phyloP scores from a whole-genome alignment of 148 eudicot species.

The Chenopodium quinoa region DNA sequence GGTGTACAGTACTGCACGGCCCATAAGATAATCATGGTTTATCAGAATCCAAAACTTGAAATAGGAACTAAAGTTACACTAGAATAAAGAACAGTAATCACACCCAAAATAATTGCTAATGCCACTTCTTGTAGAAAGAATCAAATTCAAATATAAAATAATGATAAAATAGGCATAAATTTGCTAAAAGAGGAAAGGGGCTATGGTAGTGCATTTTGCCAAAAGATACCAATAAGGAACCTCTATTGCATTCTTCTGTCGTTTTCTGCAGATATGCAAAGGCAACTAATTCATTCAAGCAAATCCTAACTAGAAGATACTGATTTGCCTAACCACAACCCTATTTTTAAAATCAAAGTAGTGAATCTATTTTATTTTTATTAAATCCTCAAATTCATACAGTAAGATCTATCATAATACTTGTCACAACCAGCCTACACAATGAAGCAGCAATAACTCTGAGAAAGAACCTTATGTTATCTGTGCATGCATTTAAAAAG shows the following conservation, averaged over 20 bases:
- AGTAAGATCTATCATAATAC: neutral
- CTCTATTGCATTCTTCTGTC: neutral
- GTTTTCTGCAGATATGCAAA: slow-evolving; percentile 5
- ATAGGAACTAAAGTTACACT: slow-evolving; percentile 6
- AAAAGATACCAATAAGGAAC: slow-evolving; percentile 5
- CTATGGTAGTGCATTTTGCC: neutral
- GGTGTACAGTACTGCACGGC: neutral
- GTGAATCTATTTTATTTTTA: too few relatives aligned
- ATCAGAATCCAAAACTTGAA: neutral
- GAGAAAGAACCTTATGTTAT: neutral
- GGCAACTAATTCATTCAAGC: slow-evolving; percentile 11
- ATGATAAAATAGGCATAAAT: neutral
- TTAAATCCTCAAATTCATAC: too few relatives aligned
- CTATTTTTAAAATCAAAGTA: neutral
- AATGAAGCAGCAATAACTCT: neutral
- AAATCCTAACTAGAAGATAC: slow-evolving; percentile 13
- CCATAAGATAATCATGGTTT: neutral
- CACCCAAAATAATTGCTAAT: neutral
- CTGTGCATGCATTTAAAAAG: neutral
- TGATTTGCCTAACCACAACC: neutral
- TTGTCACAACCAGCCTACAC: neutral
- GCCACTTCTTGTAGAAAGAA: neutral
- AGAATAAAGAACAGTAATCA: neutral
- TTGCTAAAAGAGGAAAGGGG: slow-evolving; percentile 18
- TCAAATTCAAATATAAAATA: slow-evolving; percentile 1